These are phyloP conservation scores for Salvia miltiorrhiza DNA, from an alignment of 257 asterid species.

Conservation along the genomic window DNA sequence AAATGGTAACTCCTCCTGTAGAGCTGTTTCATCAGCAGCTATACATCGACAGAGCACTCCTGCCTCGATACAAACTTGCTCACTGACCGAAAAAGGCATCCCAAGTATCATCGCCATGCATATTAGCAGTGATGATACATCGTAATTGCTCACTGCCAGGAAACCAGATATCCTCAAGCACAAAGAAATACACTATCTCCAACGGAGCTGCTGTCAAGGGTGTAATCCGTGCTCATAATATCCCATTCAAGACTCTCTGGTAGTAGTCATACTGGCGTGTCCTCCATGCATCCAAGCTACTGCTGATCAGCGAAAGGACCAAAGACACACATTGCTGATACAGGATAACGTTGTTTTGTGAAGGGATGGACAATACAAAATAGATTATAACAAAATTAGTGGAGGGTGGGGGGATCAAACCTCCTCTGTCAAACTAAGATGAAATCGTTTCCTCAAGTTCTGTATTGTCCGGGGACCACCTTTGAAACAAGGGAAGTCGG, in stretches of 20 bases:
- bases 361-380: conserved; percentile 5
- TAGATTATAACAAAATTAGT: conserved; percentile 16
- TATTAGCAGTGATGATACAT: conserved; percentile 16
- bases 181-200: conserved; percentile 17
- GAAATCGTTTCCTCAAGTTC: conserved; percentile 96
- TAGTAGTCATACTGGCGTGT: conserved; percentile 97
- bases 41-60: conserved; percentile 19
- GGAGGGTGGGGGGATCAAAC: conserved; percentile 33
- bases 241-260: conserved; percentile 95
- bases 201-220: conserved; percentile 12
- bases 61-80: conserved; percentile 17
- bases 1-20: conserved; percentile 16
- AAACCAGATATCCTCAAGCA: conserved; percentile 16
- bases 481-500: conserved; percentile 97
- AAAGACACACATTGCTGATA: conserved; percentile 98
- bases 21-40: conserved; percentile 26
- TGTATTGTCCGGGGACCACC: conserved; percentile 97
- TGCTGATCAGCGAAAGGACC: conserved; percentile 98
- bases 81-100: conserved; percentile 24
- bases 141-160: conserved; percentile 5
- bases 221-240: conserved; percentile 50
- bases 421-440: conserved; percentile 97
- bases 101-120: conserved; percentile 4
- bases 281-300: conserved; percentile 99
- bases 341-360: conserved; percentile 16